phyloP scores from a whole-genome alignment of 2,329 filamentous ascomycete genomes.

The Nemania diffusa region DNA sequence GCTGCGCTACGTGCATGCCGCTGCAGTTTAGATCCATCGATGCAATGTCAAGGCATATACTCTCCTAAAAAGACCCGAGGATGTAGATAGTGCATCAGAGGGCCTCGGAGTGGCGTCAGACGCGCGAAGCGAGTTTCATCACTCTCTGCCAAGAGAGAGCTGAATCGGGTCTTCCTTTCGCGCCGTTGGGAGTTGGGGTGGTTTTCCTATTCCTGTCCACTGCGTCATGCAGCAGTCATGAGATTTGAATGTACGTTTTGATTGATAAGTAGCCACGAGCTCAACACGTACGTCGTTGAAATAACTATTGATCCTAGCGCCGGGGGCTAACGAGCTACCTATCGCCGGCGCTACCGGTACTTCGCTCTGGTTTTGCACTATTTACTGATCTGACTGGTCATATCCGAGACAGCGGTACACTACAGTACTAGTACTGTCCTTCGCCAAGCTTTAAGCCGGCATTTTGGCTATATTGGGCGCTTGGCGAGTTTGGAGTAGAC shows the following conservation, averaged over 20 bases:
- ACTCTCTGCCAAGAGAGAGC: slow-evolving; percentile 23
- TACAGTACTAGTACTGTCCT: neutral
- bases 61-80: neutral
- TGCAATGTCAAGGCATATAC: slow-evolving; percentile 1
- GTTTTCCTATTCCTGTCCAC: slow-evolving; percentile 1
- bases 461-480: slow-evolving; percentile 11
- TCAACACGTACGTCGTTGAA: slow-evolving; percentile 1
- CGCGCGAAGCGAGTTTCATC: slow-evolving; percentile 14
- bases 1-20: slow-evolving; percentile 4
- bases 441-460: slow-evolving; percentile 12
- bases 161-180: slow-evolving; percentile 9
- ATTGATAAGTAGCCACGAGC: neutral
- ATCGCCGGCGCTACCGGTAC: neutral
- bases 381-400: neutral
- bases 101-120: slow-evolving; percentile 15
- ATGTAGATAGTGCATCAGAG: neutral
- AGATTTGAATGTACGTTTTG: slow-evolving; percentile 7
- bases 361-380: neutral
- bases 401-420: slow-evolving; percentile 21
- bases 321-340: neutral
- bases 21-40: slow-evolving; percentile 1
- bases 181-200: neutral
- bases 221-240: slow-evolving; percentile 8
- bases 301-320: slow-evolving; percentile 3
- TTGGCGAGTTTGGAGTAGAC: slow-evolving; percentile 3